Evolutionary conservation across 2,329 filamentous ascomycete genomes (phyloP), one percentile per base, ranked within the genome.

Genomic region (Sporothrix schenckii): DNA sequence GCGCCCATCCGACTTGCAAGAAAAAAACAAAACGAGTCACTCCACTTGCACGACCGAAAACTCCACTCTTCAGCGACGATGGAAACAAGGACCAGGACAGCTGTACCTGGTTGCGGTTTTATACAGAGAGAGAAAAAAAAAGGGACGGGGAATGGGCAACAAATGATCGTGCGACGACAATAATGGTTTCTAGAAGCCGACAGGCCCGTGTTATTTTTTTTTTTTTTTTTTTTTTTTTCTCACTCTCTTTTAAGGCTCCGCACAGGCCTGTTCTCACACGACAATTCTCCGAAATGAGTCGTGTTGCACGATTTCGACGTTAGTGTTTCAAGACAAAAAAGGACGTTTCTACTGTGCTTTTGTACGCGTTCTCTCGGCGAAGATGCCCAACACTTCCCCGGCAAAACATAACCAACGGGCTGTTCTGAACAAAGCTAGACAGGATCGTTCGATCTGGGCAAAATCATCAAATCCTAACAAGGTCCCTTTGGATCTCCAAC

Each of bases 271-370:
- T 4, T 19, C 19, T 13, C 16, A 9, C 21, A 63, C 10, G 16
- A 63, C 14, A 16, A 63, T 10, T 52, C 6, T 21, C 61, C 61
- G 61, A 66, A 66, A 66, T 66, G 61, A 66, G 47, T 34, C 47
- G 44, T 66, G 61, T 66, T 66, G 44, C 61, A 66, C 61, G 47
- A 66, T 63, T 7, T 52, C 44, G 41, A 66, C 44, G n/a, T 66
- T 5, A 21, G 61, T 52, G 61, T 66, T 66, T 66, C 61, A 66
- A 24, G 39, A 44, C 10, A 39, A 21, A 30, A 58, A 39, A 58
- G 39, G 34, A 34, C 34, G 2, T 34, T 9, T 34, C 6, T 34
- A 34, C 6, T 34, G 34, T 34, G 7, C 34, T 34, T 34, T 34
- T 34, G 34, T 34, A 34, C 6, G 5, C 34, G 7, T 34, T 5